Base-by-base conservation (phyloP, 129 eudicot genomes). In the Artemisia argyi region DNA sequence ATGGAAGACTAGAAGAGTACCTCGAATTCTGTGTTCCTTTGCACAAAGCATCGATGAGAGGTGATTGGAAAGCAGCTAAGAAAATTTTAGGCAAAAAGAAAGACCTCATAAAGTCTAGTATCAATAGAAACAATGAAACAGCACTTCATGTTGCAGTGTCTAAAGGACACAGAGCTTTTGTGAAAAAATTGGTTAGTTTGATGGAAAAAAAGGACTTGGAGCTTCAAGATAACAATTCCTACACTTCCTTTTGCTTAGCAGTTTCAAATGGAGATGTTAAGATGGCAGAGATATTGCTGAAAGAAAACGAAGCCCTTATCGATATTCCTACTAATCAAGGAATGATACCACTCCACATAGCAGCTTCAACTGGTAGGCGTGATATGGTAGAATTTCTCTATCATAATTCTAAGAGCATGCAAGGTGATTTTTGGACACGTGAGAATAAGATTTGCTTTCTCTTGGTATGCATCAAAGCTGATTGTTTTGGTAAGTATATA, bases 71-170 rank as follows among this genome's bases (percentile, higher is more conserved):
- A 17, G n/a, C n/a, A 18, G 35, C 15, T 0, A 2, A 20, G 2
- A 3, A 20, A n/a, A 58, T 58, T 58, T 58, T 58, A 0, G 7
- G 1, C 6, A 3, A 58, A 58, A 1, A 58, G 3, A 2, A 2
- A 20, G 13, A 11, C n/a, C 35, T 58, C 1, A 0, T 58, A 20
- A 58, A 3, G 5, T 58, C 0, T 8, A 2, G 35, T 11, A 8
- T 58, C 63, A 20, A 20, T 20, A 11, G 22, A 54, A 54, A 20
- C 7, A 0, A 11, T 0, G 63, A 54, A 54, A 54, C 59, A 54
- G 19, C 59, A 16, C 59, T 54, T n/a, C 59, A 54, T 54, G 59
- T 54, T 54, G 59, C 59, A 54, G 59, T 54, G 59, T 54, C 59
- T 16, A 54, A 11, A 11, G 28, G 35, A 58, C 19, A 13, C 0